Percentiles rank a stretch among this genome's conserved stretches.
phyloP scores from a whole-genome alignment of 805 yeast species.

The Teunomyces stri region DNA sequence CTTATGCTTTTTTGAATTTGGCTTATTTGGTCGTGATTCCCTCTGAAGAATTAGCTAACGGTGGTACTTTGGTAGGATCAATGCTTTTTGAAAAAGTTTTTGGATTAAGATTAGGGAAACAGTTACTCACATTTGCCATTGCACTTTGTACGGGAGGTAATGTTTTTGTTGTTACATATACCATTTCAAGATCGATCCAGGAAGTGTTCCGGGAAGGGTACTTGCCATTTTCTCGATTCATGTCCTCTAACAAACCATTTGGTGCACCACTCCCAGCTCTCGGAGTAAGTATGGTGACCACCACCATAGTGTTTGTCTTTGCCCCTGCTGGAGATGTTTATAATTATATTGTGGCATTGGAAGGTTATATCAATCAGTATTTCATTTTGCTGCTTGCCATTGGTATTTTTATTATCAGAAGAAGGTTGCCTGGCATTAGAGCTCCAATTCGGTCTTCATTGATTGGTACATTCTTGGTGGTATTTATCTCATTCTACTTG shows the following conservation, averaged over 20 bases:
- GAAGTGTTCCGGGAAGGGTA: slow-evolving; percentile 65
- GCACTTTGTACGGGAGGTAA: slow-evolving; percentile 65
- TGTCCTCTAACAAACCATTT: slow-evolving; percentile 56
- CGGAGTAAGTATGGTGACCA: slow-evolving; percentile 39
- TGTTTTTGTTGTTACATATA: slow-evolving; percentile 58
- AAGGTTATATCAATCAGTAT: slow-evolving; percentile 49
- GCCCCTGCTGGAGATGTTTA: slow-evolving; percentile 51
- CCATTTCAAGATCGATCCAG: slow-evolving; percentile 60
- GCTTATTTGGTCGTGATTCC: slow-evolving; percentile 58
- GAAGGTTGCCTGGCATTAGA: slow-evolving; percentile 43
- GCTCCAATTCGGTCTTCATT: slow-evolving; percentile 54
- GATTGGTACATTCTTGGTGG: slow-evolving; percentile 46
- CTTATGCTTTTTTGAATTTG: slow-evolving; percentile 51
- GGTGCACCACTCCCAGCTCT: slow-evolving; percentile 58
- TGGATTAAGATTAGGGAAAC: slow-evolving; percentile 52
- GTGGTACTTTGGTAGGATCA: slow-evolving; percentile 62
- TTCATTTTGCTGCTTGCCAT: slow-evolving; percentile 52
- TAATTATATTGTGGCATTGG: slow-evolving; percentile 50
- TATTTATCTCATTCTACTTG: slow-evolving; percentile 47
- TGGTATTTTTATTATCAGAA: slow-evolving; percentile 56
- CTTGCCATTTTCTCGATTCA: slow-evolving; percentile 48
- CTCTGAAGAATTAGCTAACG: slow-evolving; percentile 48
- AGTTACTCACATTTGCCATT: slow-evolving; percentile 53
- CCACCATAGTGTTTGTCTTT: slow-evolving; percentile 37
- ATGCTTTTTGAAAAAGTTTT: slow-evolving; percentile 54